Base-by-base conservation (phyloP, 257 asterid species). In the Solanum microdontum region DNA sequence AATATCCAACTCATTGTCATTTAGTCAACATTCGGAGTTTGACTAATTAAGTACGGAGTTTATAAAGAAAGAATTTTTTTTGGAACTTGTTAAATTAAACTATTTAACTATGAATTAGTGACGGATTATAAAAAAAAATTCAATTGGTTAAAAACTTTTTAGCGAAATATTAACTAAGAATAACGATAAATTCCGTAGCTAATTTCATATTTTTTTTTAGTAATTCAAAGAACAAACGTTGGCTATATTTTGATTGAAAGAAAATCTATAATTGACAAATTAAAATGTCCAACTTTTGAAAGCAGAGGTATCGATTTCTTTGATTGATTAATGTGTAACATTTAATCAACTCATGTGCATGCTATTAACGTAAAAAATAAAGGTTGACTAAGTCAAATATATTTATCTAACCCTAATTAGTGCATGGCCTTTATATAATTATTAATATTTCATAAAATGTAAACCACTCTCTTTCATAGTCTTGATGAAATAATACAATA, bases 201-300 rank as follows among this genome's bases (percentile, higher is more conserved):
- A 19, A 55, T 55, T 55, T 14, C 60, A 45, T 48, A 48, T 1
- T 48, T 48, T 0, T 0, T 4, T 19, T 0, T 19, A 17, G 64
- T 55, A 19, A 19, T 55, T 55, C 4, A 55, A 55, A 55, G 24
- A 55, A 55, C 24, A 55, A 55, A 19, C 24, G 4, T 19, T 7
- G 10, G 64, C 24, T 55, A 7, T 55, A 55, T 55, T 55, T 19
- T 19, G 64, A 55, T 55, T 2, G 64, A 55, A 55, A 55, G 64
- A 55, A 55, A 7, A 55, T 19, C 62, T 7, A 55, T 55, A 19
- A 55, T 55, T 55, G 64, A 7, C 64, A 55, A 21, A 55, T 55
- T 55, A 55, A 10, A 40, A 17, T 19, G 64, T 55, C 64, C 24
- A 55, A 55, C 64, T 55, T 55, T 19, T 7, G 24, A 55, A 19